A percentile compares a stretch with the other conserved stretches of the same genome.
Conservation (phyloP, 192 early-diverging fungal genomes). For the Backusella sp. region DNA sequence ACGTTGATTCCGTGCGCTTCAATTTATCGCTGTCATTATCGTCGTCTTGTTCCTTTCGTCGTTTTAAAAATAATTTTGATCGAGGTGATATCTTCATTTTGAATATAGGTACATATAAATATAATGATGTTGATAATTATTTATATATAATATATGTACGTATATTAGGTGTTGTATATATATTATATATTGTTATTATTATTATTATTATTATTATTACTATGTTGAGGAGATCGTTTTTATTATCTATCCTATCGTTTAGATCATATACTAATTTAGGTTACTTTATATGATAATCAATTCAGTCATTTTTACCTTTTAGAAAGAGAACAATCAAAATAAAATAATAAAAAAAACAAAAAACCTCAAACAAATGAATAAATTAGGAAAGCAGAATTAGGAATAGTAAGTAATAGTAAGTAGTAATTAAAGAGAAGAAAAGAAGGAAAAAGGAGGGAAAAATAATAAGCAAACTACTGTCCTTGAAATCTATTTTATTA, state of each 20-base stretch:
- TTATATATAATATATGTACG: not conserved
- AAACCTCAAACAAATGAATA: not conserved
- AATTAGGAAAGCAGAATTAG: not conserved
- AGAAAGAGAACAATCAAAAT: not conserved
- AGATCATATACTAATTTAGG: not conserved
- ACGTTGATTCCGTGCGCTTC: slow-evolving; percentile 28
- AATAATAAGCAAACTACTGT: slow-evolving; percentile 5
- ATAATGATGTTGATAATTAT: not conserved
- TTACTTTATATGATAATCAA: not conserved
- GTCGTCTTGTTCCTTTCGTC: not conserved
- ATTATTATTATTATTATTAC: not conserved
- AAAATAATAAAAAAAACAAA: not conserved
- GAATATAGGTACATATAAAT: not conserved
- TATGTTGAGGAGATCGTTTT: not conserved
- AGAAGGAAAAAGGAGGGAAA: not conserved
- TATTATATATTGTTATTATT: not conserved
- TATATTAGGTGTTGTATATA: not conserved
- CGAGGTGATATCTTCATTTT: slow-evolving; percentile 16
- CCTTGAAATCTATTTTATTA: not conserved
- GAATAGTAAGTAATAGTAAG: not conserved
- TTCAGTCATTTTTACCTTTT: not conserved
- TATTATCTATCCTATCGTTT: not conserved
- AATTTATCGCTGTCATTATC: slow-evolving; percentile 9
- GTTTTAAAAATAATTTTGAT: slow-evolving; percentile 12
- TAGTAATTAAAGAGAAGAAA: not conserved